phyloP scores from a whole-genome alignment of 2,329 filamentous ascomycete genomes.

The Setomelanomma holmii region DNA sequence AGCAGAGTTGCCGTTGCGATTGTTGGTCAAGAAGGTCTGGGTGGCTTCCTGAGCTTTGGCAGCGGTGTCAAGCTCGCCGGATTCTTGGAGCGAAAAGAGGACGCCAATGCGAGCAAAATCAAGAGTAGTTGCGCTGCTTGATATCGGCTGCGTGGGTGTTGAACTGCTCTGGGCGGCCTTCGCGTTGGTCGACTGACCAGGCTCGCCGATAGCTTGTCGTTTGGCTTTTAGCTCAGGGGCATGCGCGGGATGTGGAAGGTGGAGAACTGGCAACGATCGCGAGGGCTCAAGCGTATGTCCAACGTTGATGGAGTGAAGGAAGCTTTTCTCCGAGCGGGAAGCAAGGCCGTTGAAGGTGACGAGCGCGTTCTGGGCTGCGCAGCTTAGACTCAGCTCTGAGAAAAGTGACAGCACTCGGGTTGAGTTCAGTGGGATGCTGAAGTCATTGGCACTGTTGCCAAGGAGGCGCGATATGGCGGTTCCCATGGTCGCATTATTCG shows the following conservation, averaged over 20 bases:
- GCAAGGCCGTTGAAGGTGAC: constrained; percentile 75
- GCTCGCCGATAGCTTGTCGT: constrained; percentile 42
- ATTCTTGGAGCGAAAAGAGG: constrained; percentile 54
- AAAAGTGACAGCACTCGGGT: constrained; percentile 77
- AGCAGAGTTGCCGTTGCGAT: constrained; percentile 35
- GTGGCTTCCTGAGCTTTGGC: constrained; percentile 54
- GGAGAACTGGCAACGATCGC: constrained; percentile 30
- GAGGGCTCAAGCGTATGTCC: constrained; percentile 27
- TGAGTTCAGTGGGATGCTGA: constrained; percentile 76
- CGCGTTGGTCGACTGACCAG: constrained; percentile 32
- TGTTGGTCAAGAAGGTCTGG: constrained; percentile 45
- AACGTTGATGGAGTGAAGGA: constrained; percentile 27
- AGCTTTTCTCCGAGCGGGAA: constrained; percentile 31
- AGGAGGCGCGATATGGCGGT: constrained; percentile 79
- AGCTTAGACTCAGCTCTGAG: constrained; percentile 77
- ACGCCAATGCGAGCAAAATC: constrained; percentile 57
- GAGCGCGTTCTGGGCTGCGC: constrained; percentile 83
- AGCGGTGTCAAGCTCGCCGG: constrained; percentile 48
- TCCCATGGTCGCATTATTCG: constrained; percentile 74
- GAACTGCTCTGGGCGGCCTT: constrained; percentile 18
- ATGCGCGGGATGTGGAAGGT: constrained; percentile 28
- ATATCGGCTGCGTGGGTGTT: constrained; percentile 37
- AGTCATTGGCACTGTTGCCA: constrained; percentile 68
- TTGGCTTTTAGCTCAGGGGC: constrained; percentile 13
- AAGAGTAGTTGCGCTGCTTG: constrained; percentile 45